Percentiles rank a stretch among this genome's conserved stretches.
Conservation (phyloP, 1,284 basidiomycete genomes). For the Ustilago lituana region DNA sequence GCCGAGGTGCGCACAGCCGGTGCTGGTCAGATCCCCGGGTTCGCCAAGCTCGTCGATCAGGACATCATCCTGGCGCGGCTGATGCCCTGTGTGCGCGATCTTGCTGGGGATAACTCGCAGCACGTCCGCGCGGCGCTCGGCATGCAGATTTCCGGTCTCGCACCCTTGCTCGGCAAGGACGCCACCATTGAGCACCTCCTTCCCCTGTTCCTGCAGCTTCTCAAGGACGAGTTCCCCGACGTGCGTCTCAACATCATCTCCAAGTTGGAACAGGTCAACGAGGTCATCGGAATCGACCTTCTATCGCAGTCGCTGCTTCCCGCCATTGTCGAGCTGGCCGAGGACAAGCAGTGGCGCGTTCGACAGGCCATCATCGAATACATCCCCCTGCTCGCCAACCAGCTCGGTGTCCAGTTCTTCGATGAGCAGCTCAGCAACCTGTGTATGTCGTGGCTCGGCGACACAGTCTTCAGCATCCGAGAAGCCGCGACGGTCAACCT, state of each 20-base stretch:
- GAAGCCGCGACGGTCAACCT: conserved; percentile 97
- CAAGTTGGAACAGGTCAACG: conserved; percentile 95
- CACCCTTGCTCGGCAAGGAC: conserved; percentile 91
- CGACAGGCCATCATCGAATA: conserved; percentile 99
- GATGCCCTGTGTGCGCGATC: conserved; percentile 94
- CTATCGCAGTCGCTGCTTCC: conserved; percentile 95
- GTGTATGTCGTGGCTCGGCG: conserved; percentile 99
- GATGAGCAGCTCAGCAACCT: conserved; percentile 95
- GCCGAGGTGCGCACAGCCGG: conserved; percentile 97
- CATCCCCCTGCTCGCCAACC: conserved; percentile 92
- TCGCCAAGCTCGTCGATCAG: conserved; percentile 91
- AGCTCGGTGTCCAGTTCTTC: conserved; percentile 95
- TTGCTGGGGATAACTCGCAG: conserved; percentile 92
- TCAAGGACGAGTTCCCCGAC: conserved; percentile 99
- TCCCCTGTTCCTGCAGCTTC: conserved; percentile 91
- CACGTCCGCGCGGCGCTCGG: conserved; percentile 97
- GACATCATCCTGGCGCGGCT: conserved; percentile 92
- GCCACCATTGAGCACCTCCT: conserved; percentile 96
- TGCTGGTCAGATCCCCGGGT: conserved; percentile 95
- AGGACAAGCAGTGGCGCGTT: conserved; percentile 99
- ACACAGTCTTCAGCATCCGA: conserved; percentile 97
- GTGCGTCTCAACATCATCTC: conserved; percentile 98
- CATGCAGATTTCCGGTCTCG: conserved; percentile 96
- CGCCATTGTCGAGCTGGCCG: conserved; percentile 96
- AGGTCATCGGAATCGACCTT: conserved; percentile 95